These are phyloP conservation scores for Xylariaceae sp. DNA, from an alignment of 2,329 filamentous ascomycete species.

Conservation along the genomic window DNA sequence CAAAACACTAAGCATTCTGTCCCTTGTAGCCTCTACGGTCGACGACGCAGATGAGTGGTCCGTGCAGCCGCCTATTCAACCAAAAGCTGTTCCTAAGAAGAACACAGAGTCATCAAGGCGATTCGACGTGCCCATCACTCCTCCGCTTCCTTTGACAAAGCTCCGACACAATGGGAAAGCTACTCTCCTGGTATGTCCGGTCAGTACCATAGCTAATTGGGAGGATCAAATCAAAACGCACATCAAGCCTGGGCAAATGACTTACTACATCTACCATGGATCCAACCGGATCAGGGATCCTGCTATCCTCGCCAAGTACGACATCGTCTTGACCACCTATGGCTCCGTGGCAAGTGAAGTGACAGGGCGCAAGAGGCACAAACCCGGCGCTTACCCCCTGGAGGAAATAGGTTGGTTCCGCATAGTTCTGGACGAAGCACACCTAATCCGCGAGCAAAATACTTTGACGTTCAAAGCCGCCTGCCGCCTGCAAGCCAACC, in stretches of 20 bases:
- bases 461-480: constrained; percentile 83
- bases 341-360: constrained; percentile 81
- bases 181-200: constrained; percentile 81
- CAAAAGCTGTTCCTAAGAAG: constrained; percentile 36
- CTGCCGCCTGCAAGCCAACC: constrained; percentile 71
- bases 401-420: constrained; percentile 86
- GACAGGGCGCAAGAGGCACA: constrained; percentile 57
- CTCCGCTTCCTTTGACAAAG: constrained; percentile 45
- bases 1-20: constrained; percentile 81
- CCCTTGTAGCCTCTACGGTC: constrained; percentile 66
- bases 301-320: constrained; percentile 65
- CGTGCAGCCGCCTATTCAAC: constrained; percentile 47
- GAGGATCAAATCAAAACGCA: constrained; percentile 86
- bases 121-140: constrained; percentile 39
- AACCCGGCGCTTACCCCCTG: constrained; percentile 60
- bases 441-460: constrained; percentile 83
- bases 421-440: constrained; percentile 90
- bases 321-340: constrained; percentile 91
- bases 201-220: constrained; percentile 93
- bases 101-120: constrained; percentile 31
- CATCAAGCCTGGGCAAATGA: constrained; percentile 59
- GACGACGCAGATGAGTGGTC: constrained; percentile 62
- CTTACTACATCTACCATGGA: constrained; percentile 84
- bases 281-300: constrained; percentile 67
- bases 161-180: constrained; percentile 68